phyloP scores from a whole-genome alignment of 2,329 filamentous ascomycete species.

The Fusarium proliferatum region DNA sequence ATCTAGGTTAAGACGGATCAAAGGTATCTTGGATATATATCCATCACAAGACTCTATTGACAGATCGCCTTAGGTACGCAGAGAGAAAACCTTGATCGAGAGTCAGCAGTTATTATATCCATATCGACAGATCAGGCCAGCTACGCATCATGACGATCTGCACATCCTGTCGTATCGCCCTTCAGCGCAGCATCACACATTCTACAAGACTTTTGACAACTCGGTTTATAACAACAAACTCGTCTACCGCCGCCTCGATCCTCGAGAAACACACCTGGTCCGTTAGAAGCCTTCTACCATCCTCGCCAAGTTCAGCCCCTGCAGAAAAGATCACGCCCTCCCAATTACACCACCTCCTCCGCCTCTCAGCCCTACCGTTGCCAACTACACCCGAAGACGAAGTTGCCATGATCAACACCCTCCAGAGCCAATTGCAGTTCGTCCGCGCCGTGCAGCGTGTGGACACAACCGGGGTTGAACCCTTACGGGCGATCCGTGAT shows the following conservation, averaged over 20 bases:
- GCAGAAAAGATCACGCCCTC: conserved; percentile 66
- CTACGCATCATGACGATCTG: conserved; percentile 47
- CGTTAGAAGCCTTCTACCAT: conserved; percentile 76
- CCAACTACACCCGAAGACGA: conserved; percentile 74
- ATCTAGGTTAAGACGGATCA: neutral
- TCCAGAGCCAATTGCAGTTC: conserved; percentile 88
- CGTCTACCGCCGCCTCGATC: conserved; percentile 52
- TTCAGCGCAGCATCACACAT: conserved; percentile 37
- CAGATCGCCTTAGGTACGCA: neutral
- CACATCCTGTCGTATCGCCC: conserved; percentile 45
- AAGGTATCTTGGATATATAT: neutral
- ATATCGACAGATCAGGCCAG: neutral
- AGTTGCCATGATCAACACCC: conserved; percentile 74
- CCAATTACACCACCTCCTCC: conserved; percentile 85
- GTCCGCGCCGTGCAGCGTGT: conserved; percentile 87
- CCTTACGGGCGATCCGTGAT: conserved; percentile 83
- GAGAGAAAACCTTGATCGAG: neutral
- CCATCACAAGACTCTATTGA: neutral
- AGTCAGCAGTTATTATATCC: neutral
- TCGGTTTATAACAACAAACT: conserved; percentile 18
- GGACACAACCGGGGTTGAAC: conserved; percentile 77
- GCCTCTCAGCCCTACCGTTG: conserved; percentile 85
- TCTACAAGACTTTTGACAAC: neutral
- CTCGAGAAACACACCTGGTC: conserved; percentile 85
- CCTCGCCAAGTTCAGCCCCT: conserved; percentile 43